Conservation (phyloP, 139 green algal species). For the Pycnococcus provasolii region DNA sequence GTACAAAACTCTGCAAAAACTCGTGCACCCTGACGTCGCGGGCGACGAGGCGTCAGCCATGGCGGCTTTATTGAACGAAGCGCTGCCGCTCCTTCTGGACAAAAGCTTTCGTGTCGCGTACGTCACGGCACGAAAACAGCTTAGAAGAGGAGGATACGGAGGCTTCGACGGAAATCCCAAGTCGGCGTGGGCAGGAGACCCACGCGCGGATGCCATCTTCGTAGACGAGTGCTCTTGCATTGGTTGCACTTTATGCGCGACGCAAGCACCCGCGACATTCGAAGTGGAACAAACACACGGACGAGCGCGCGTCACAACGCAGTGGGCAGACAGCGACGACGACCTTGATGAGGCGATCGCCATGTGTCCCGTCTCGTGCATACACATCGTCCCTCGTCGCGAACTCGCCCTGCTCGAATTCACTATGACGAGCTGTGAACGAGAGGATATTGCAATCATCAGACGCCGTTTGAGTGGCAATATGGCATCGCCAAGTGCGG, state of each 20-base stretch:
- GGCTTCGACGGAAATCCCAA: not conserved
- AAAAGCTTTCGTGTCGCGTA: not conserved
- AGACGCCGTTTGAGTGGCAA: not conserved
- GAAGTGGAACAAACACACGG: conserved; percentile 12
- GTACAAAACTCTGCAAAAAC: not conserved
- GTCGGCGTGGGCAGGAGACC: not conserved
- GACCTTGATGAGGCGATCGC: conserved; percentile 23
- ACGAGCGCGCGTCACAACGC: conserved; percentile 17
- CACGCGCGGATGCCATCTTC: conserved; percentile 10
- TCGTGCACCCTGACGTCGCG: not conserved
- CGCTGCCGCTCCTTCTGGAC: not conserved
- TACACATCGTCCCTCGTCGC: conserved; percentile 24
- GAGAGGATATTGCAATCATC: not conserved
- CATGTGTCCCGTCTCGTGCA: conserved; percentile 32
- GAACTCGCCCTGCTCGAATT: conserved; percentile 25
- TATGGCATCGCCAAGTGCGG: not conserved
- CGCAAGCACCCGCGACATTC: conserved; percentile 20
- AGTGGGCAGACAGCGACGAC: conserved; percentile 30
- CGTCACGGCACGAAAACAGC: too few relatives aligned
- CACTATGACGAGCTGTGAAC: not conserved
- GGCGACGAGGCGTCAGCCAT: not conserved
- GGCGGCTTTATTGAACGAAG: not conserved
- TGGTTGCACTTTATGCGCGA: conserved; percentile 27
- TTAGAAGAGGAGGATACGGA: not conserved
- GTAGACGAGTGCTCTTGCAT: conserved; percentile 33